These are phyloP conservation scores for Penicillium pancosmium DNA, from an alignment of 495 filamentous ascomycete species.

Conservation along the genomic window DNA sequence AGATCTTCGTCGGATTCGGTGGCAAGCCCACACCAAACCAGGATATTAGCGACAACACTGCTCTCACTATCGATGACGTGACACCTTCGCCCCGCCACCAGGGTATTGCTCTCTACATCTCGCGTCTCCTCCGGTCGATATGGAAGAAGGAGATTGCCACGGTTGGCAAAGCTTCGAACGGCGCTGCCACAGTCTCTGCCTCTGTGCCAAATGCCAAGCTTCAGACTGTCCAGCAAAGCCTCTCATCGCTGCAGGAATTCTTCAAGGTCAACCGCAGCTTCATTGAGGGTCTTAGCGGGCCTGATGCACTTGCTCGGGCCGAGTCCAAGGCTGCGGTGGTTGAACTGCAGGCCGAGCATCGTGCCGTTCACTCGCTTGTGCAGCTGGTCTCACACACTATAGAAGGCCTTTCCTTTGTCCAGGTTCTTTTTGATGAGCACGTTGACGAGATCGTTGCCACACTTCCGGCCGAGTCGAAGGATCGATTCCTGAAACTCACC, in stretches of 20 bases:
- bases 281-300: conserved; percentile 89
- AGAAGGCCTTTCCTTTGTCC: conserved; percentile 93
- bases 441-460: conserved; percentile 85
- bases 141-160: conserved; percentile 74
- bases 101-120: conserved; percentile 83
- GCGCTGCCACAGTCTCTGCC: conserved; percentile 48
- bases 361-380: conserved; percentile 82
- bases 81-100: conserved; percentile 86
- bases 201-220: conserved; percentile 66
- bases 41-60: conserved; percentile 64
- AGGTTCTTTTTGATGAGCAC: conserved; percentile 89
- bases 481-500: conserved; percentile 72
- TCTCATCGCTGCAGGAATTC: conserved; percentile 78
- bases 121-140: conserved; percentile 78
- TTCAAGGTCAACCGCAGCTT: conserved; percentile 81
- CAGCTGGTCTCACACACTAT: conserved; percentile 82
- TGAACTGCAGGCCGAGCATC: conserved; percentile 88
- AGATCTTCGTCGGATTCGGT: conserved; percentile 86
- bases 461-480: conserved; percentile 67
- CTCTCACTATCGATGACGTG: conserved; percentile 72
- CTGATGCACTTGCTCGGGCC: conserved; percentile 71
- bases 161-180: conserved; percentile 59
- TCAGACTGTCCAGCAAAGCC: conserved; percentile 72
- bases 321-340: conserved; percentile 85
- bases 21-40: conserved; percentile 80